Conservation (phyloP, 2,329 filamentous ascomycete genomes). For the Fusarium keratoplasticum region DNA sequence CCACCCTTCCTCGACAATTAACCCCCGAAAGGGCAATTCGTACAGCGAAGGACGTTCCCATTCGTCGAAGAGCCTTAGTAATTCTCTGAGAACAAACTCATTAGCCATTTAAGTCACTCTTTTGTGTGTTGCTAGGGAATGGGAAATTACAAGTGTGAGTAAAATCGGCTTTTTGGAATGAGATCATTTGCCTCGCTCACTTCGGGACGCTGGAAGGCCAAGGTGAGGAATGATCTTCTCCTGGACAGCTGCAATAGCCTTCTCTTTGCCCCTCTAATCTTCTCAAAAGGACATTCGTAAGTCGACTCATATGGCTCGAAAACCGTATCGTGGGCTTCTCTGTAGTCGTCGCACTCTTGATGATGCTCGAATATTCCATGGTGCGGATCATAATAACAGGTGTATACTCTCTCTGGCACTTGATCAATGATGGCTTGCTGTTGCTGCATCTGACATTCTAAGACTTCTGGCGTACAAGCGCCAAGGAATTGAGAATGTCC, state of each 20-base stretch:
- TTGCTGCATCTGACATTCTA: background rate
- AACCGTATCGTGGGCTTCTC: rapidly evolving
- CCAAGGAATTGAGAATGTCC: background rate
- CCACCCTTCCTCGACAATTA: background rate
- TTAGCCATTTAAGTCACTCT: background rate
- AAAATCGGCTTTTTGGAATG: background rate
- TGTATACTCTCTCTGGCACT: background rate
- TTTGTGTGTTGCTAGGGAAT: rapidly evolving
- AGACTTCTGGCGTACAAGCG: background rate
- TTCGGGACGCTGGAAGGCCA: background rate
- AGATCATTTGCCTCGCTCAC: background rate
- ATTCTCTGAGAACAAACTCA: background rate
- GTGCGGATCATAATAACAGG: background rate
- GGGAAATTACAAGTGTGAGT: background rate
- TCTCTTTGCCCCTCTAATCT: background rate
- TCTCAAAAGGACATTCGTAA: background rate
- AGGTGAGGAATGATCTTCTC: background rate
- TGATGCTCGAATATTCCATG: background rate
- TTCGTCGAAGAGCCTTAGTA: background rate
- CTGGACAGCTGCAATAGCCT: background rate
- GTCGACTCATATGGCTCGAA: background rate
- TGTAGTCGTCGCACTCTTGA: background rate
- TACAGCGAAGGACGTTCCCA: background rate
- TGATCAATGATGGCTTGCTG: background rate
- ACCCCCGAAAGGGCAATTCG: background rate